phyloP scores from a whole-genome alignment of 176 grass and related monocot genomes.

The Carex kokanica region DNA sequence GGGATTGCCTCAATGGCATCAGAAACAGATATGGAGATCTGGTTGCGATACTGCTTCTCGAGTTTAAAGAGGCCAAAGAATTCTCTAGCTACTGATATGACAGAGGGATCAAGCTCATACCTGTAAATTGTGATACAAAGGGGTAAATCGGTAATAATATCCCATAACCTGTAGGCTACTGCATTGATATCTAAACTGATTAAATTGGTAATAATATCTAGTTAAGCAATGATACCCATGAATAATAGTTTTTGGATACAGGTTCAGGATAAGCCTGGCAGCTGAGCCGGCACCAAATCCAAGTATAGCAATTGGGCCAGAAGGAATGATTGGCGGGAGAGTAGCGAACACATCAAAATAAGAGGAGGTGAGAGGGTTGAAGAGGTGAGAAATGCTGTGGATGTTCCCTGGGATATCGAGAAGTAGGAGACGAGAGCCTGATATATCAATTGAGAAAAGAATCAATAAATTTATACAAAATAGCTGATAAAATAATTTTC shows the following conservation, averaged over 20 bases:
- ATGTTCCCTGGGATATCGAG: conserved; percentile 81
- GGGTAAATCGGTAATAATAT: background rate
- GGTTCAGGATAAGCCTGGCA: conserved; percentile 49
- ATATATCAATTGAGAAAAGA: background rate
- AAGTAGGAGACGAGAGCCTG: conserved; percentile 75
- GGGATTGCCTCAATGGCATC: conserved; percentile 47
- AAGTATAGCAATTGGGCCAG: conserved; percentile 47
- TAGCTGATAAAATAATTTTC: background rate
- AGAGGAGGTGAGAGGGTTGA: conserved; percentile 46
- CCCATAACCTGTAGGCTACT: background rate
- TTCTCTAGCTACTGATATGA: conserved; percentile 57
- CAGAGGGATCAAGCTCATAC: conserved; percentile 68
- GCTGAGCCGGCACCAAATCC: conserved; percentile 79
- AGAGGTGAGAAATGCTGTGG: conserved; percentile 59
- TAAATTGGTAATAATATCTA: background rate
- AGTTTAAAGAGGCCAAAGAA: conserved; percentile 69
- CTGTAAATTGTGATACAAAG: conserved; percentile 29
- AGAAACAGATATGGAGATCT: conserved; percentile 44
- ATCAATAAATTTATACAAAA: background rate
- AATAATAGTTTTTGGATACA: conserved; percentile 51
- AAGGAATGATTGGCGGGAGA: conserved; percentile 62
- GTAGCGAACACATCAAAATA: conserved; percentile 73
- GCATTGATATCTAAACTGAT: background rate
- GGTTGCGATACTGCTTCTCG: conserved; percentile 39
- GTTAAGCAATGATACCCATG: conserved; percentile 20